Evolutionary conservation across 164 flowering plant genomes (phyloP).

Genomic region (Umbilicus rupestris): DNA sequence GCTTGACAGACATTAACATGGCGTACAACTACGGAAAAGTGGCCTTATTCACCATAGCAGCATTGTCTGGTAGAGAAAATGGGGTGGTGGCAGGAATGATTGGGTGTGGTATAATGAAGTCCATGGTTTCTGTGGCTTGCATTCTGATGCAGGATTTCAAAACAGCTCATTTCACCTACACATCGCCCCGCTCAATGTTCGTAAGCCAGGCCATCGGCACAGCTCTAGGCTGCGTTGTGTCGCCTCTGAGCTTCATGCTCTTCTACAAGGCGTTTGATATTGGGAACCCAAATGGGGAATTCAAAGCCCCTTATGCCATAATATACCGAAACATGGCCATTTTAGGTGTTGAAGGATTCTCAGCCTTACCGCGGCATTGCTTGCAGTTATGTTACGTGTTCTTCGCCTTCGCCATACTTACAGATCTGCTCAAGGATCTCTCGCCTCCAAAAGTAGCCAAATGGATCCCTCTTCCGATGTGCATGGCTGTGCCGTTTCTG

Average conservation of each 20-base stretch:
- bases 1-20: constrained; percentile 55
- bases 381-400: constrained; percentile 49
- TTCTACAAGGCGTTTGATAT: constrained; percentile 63
- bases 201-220: constrained; percentile 48
- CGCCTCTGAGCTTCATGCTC: constrained; percentile 47
- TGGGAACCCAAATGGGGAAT: constrained; percentile 56
- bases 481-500: constrained; percentile 52
- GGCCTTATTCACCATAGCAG: constrained; percentile 43
- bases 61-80: constrained; percentile 31
- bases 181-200: constrained; percentile 56
- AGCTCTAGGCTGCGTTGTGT: constrained; percentile 33
- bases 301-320: constrained; percentile 55
- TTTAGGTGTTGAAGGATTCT: constrained; percentile 51
- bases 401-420: constrained; percentile 37
- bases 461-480: constrained; percentile 57
- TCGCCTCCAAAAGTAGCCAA: constrained; percentile 27
- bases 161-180: constrained; percentile 39
- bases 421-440: constrained; percentile 37
- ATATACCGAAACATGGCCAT: constrained; percentile 64
- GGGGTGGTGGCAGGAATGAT: constrained; percentile 49
- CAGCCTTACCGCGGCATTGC: constrained; percentile 56
- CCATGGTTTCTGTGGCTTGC: constrained; percentile 46
- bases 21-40: constrained; percentile 56
- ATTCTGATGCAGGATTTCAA: constrained; percentile 56
- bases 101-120: constrained; percentile 50